phyloP scores from a whole-genome alignment of 1,139 yeast genomes.

The Geotrichum candidum region DNA sequence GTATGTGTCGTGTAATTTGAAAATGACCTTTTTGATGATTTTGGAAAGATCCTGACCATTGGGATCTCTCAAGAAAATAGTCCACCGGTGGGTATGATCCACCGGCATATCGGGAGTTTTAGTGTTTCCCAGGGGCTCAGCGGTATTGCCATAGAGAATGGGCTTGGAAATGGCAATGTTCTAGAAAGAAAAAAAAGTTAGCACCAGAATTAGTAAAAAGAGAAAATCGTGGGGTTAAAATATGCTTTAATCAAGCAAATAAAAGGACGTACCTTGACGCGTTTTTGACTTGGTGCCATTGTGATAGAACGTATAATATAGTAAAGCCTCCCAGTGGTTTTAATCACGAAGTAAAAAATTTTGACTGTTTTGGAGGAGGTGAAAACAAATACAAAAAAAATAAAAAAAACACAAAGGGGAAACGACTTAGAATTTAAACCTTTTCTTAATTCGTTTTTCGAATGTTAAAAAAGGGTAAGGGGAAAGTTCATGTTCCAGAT shows the following conservation, averaged over 20 bases:
- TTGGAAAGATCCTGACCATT: slow-evolving; percentile 69
- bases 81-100: slow-evolving; percentile 96
- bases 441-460: too few species aligned
- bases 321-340: neutral
- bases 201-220: neutral
- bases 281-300: slow-evolving; percentile 17
- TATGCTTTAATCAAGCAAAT: neutral
- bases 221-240: neutral
- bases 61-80: slow-evolving; percentile 84
- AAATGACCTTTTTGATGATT: slow-evolving; percentile 82
- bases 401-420: too few species aligned
- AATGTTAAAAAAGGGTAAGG: too few species aligned
- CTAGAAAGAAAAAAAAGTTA: slow-evolving; percentile 27
- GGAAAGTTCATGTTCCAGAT: too few species aligned
- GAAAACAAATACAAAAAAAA: neutral
- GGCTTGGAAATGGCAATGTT: slow-evolving; percentile 82
- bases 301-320: neutral
- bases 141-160: slow-evolving; percentile 79
- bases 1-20: slow-evolving; percentile 92
- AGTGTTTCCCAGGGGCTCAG: slow-evolving; percentile 59
- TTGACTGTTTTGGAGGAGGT: neutral
- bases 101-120: slow-evolving; percentile 68
- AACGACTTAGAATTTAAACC: neutral
- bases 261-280: slow-evolving; percentile 15
- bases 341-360: neutral